Conservation (phyloP, 1,139 yeast species). For the Candida sp. region DNA sequence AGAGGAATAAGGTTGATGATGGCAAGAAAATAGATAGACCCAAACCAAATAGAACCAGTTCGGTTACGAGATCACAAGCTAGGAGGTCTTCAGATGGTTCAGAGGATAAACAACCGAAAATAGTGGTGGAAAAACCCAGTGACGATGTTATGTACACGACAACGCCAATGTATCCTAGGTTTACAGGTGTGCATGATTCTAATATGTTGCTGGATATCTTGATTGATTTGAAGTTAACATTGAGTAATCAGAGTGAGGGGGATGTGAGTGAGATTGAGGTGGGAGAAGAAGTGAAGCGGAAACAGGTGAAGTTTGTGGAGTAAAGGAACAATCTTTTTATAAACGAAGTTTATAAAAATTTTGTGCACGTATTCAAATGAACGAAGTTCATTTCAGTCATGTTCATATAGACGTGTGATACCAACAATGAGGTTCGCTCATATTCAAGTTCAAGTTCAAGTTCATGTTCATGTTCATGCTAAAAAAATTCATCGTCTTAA, state of each 20-base stretch:
- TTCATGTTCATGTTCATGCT: no score
- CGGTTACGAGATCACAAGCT: constrained; percentile 1
- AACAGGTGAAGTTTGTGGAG: not conserved
- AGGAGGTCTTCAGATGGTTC: not conserved
- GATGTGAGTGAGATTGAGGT: not conserved
- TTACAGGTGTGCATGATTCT: constrained; percentile 1
- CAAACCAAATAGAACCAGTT: not conserved
- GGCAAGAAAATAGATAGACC: not conserved
- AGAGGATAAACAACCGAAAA: not conserved
- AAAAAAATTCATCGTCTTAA: no score
- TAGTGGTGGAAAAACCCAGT: not conserved
- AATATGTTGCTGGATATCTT: constrained; percentile 1
- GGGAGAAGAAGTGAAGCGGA: not conserved
- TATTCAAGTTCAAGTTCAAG: no score
- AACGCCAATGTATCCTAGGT: not conserved
- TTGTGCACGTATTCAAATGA: no score
- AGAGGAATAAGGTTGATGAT: not conserved
- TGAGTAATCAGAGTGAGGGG: not conserved
- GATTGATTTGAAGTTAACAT: constrained; percentile 1
- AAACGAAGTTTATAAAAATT: no score
- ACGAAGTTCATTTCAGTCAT: no score
- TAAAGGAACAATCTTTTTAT: no score
- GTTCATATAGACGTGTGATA: no score
- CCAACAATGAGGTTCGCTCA: no score
- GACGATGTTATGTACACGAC: not conserved